Percentiles rank a stretch among this genome's conserved stretches.
These are phyloP conservation scores for Paraconiothyrium sp. DNA, from an alignment of 2,329 filamentous ascomycete genomes.

Conservation along the genomic window DNA sequence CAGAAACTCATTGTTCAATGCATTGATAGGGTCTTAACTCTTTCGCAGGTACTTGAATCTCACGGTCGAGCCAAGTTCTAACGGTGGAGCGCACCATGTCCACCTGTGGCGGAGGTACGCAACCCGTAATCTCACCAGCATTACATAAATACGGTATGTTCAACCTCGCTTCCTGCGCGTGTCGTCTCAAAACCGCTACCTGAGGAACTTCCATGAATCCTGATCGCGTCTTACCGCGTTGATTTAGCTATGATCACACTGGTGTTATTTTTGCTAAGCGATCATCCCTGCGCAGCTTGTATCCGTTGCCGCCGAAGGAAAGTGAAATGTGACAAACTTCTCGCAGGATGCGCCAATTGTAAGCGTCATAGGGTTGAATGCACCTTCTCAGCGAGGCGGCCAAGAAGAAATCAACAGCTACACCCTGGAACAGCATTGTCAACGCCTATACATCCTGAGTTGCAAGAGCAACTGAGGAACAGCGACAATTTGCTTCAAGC, in stretches of 20 bases:
- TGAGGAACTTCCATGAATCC: too few relatives aligned
- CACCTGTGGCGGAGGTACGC: too few relatives aligned
- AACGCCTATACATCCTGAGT: slow-evolving; percentile 1
- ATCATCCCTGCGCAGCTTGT: background rate
- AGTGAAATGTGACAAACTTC: slow-evolving; percentile 15
- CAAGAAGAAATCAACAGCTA: slow-evolving; percentile 4
- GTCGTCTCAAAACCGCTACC: too few relatives aligned
- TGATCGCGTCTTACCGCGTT: too few relatives aligned
- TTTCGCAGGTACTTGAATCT: too few relatives aligned
- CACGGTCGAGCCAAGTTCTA: too few relatives aligned
- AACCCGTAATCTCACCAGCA: too few relatives aligned
- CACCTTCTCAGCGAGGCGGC: slow-evolving; percentile 7
- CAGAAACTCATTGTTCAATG: too few relatives aligned
- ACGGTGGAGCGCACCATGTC: too few relatives aligned
- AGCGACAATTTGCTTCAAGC: background rate
- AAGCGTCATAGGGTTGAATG: slow-evolving; percentile 7
- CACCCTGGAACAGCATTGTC: background rate
- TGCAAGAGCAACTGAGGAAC: background rate
- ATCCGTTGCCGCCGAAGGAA: slow-evolving; percentile 8
- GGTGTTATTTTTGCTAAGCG: too few relatives aligned
- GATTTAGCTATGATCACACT: too few relatives aligned
- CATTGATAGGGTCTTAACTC: too few relatives aligned
- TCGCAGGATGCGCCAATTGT: slow-evolving; percentile 12
- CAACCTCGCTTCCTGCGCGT: background rate
- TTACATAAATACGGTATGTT: slow-evolving; percentile 4